A percentile compares a stretch with the other conserved stretches of the same genome.
Evolutionary conservation across 116 monocot genomes (phyloP).

Genomic region (Papilionanthe hybrid): DNA sequence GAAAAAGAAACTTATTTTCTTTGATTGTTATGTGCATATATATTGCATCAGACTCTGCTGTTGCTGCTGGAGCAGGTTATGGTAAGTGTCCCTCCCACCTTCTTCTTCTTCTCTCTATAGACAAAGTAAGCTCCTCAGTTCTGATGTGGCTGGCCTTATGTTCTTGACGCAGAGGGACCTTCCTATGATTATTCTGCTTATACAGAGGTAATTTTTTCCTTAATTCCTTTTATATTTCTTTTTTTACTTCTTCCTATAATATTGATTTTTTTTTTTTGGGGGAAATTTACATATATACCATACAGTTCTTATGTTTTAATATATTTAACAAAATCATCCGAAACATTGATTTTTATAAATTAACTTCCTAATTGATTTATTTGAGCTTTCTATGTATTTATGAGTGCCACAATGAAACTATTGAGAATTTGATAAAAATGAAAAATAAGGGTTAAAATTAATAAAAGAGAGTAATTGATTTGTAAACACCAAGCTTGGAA

Average conservation of each 20-base stretch:
- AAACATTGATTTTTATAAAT: too few species aligned
- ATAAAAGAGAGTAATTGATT: too few species aligned
- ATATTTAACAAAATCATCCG: too few species aligned
- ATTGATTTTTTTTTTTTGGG: too few species aligned
- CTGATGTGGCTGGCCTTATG: background rate
- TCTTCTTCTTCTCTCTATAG: slow-evolving; percentile 1
- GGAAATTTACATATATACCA: too few species aligned
- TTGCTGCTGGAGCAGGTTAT: background rate
- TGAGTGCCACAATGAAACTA: too few species aligned
- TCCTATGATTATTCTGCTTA: slow-evolving; percentile 55
- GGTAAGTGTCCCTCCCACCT: background rate
- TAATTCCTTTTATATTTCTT: background rate
- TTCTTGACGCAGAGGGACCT: slow-evolving; percentile 26
- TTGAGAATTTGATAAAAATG: too few species aligned
- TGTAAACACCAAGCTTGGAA: too few species aligned
- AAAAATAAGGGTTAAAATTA: too few species aligned
- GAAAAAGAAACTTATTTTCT: background rate
- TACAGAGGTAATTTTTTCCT: slow-evolving; percentile 39
- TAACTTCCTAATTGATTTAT: too few species aligned
- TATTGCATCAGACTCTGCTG: background rate
- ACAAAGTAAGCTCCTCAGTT: background rate
- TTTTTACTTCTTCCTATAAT: background rate
- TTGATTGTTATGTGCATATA: background rate
- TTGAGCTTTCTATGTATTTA: too few species aligned
- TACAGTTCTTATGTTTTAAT: too few species aligned